Evolutionary conservation across 2,329 filamentous ascomycete species (phyloP).

Genomic region (Balansia obtecta): DNA sequence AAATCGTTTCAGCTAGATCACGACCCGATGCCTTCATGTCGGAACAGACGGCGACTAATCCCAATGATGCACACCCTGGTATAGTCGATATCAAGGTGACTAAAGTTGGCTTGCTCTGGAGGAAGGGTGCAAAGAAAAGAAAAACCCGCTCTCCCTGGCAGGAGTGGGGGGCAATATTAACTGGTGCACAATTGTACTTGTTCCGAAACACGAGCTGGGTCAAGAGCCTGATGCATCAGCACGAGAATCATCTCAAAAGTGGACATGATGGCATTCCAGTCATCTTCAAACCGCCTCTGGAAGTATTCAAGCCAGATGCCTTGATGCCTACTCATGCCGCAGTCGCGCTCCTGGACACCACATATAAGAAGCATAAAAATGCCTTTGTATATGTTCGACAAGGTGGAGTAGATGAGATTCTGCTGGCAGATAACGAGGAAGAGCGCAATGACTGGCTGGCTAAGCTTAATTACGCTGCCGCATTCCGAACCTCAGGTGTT

Average conservation of each 20-base stretch:
- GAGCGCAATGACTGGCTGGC: conserved; percentile 96
- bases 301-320: conserved; percentile 86
- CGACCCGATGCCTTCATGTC: conserved; percentile 91
- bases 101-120: conserved; percentile 89
- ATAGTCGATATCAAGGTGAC: conserved; percentile 96
- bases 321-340: conserved; percentile 89
- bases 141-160: conserved; percentile 94
- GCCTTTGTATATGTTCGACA: conserved; percentile 85
- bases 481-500: conserved; percentile 84
- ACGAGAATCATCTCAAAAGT: conserved; percentile 68
- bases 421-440: conserved; percentile 77
- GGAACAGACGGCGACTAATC: conserved; percentile 72
- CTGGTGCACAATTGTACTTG: conserved; percentile 93
- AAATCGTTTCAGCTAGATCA: conserved; percentile 89
- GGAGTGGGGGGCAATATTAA: conserved; percentile 95
- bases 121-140: conserved; percentile 87
- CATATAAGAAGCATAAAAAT: conserved; percentile 91
- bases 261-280: conserved; percentile 66
- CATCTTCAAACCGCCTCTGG: conserved; percentile 79
- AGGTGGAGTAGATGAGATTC: conserved; percentile 76
- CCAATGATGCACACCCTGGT: conserved; percentile 75
- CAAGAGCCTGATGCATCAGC: conserved; percentile 79
- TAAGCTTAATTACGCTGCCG: conserved; percentile 90
- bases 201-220: conserved; percentile 91
- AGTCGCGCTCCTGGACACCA: conserved; percentile 73